These are phyloP conservation scores for Coemansia sp. DNA, from an alignment of 192 early-diverging fungal genomes.

Conservation along the genomic window DNA sequence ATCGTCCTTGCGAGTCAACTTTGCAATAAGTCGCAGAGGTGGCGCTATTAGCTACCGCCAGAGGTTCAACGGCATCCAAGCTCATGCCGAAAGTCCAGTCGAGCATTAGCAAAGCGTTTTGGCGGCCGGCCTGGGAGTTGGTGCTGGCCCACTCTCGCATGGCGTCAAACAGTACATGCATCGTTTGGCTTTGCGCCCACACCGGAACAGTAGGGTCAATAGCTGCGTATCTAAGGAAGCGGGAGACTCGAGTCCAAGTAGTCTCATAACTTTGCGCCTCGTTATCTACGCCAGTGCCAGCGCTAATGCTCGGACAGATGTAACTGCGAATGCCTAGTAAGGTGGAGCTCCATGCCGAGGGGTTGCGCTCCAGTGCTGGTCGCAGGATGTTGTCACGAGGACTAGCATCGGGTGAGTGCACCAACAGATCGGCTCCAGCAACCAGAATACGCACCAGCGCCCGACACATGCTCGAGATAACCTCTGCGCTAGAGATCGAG, in stretches of 20 bases:
- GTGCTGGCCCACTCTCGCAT: constrained; percentile 16
- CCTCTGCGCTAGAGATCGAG: neutral
- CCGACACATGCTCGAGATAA: constrained; percentile 5
- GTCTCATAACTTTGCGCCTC: neutral
- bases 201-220: constrained; percentile 32
- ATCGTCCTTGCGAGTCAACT: constrained; percentile 18
- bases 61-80: constrained; percentile 1
- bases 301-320: neutral
- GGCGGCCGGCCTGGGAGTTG: neutral
- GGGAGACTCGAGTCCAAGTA: constrained; percentile 10
- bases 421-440: constrained; percentile 22
- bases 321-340: constrained; percentile 10
- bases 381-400: constrained; percentile 26
- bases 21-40: neutral
- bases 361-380: constrained; percentile 23
- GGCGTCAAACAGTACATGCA: constrained; percentile 11
- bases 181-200: constrained; percentile 28
- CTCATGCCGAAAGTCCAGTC: constrained; percentile 21
- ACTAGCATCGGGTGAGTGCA: neutral
- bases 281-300: neutral
- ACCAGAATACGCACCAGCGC: constrained; percentile 21
- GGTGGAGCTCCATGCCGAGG: constrained; percentile 12
- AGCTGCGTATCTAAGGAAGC: constrained; percentile 15
- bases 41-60: neutral
- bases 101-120: constrained; percentile 17